These are phyloP conservation scores for Penicillium sp. DNA, from an alignment of 2,329 filamentous ascomycete species.

Conservation along the genomic window DNA sequence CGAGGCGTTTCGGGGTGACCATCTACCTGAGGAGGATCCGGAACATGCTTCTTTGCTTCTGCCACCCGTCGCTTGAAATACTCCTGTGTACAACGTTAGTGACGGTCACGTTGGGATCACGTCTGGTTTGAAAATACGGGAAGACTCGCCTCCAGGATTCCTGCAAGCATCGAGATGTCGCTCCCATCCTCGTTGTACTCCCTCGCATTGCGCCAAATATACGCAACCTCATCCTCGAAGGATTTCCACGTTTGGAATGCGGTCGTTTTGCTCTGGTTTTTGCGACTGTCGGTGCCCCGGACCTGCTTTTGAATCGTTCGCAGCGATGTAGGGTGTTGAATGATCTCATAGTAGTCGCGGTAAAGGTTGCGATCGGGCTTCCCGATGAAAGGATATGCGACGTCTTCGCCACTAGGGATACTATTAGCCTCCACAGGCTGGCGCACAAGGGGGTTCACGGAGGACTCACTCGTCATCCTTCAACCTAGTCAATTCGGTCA, in stretches of 20 bases:
- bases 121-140: not conserved
- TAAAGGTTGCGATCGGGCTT: constrained; percentile 70
- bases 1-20: constrained; percentile 60
- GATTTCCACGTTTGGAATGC: constrained; percentile 81
- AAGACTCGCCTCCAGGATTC: constrained; percentile 70
- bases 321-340: constrained; percentile 77
- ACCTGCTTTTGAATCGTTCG: constrained; percentile 76
- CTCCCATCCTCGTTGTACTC: constrained; percentile 92
- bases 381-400: constrained; percentile 73
- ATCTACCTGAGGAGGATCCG: constrained; percentile 58
- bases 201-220: constrained; percentile 85
- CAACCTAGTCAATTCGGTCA: constrained; percentile 62
- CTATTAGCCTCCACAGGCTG: not conserved
- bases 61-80: constrained; percentile 69
- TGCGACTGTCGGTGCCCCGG: constrained; percentile 69
- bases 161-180: constrained; percentile 74
- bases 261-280: constrained; percentile 59
- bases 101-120: not conserved
- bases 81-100: constrained; percentile 51
- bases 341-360: constrained; percentile 84
- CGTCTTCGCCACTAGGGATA: constrained; percentile 61
- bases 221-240: constrained; percentile 76
- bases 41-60: constrained; percentile 70
- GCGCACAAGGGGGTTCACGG: not conserved
- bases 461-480: constrained; percentile 23